Evolutionary conservation across 192 early-diverging fungal genomes (phyloP).

Genomic region (Backusella macrospora): DNA sequence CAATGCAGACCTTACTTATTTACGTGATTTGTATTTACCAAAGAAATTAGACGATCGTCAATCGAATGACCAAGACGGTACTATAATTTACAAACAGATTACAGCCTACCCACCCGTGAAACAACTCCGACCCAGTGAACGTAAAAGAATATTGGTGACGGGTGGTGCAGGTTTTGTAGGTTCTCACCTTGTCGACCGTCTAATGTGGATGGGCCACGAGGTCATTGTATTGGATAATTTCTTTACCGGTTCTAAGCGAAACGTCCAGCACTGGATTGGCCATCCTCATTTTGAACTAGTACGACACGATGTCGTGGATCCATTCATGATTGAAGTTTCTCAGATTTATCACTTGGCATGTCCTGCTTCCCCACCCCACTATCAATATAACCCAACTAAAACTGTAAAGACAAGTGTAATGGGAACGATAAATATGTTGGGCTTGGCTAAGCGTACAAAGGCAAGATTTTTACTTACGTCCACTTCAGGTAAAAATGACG

Average conservation of each 20-base stretch:
- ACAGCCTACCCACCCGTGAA: constrained; percentile 62
- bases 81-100: constrained; percentile 46
- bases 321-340: constrained; percentile 81
- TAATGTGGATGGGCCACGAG: constrained; percentile 83
- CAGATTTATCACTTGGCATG: constrained; percentile 88
- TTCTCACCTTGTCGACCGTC: constrained; percentile 76
- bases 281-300: constrained; percentile 83
- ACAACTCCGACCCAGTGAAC: constrained; percentile 50
- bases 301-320: constrained; percentile 84
- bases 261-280: constrained; percentile 83
- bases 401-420: constrained; percentile 84
- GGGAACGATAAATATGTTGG: constrained; percentile 89
- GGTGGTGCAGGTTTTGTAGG: constrained; percentile 91
- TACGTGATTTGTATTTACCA: constrained; percentile 46
- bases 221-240: constrained; percentile 85
- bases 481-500: constrained; percentile 63
- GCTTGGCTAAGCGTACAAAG: constrained; percentile 79
- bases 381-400: constrained; percentile 86
- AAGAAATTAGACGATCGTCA: constrained; percentile 28
- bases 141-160: constrained; percentile 78
- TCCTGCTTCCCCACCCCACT: constrained; percentile 86
- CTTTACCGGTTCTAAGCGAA: constrained; percentile 75
- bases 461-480: constrained; percentile 78
- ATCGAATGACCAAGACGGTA: constrained; percentile 33
- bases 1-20: constrained; percentile 31